Evolutionary conservation across 2,329 filamentous ascomycete species (phyloP), one percentile per base, ranked within the genome.

Genomic region (Scleromitrula shiraiana): DNA sequence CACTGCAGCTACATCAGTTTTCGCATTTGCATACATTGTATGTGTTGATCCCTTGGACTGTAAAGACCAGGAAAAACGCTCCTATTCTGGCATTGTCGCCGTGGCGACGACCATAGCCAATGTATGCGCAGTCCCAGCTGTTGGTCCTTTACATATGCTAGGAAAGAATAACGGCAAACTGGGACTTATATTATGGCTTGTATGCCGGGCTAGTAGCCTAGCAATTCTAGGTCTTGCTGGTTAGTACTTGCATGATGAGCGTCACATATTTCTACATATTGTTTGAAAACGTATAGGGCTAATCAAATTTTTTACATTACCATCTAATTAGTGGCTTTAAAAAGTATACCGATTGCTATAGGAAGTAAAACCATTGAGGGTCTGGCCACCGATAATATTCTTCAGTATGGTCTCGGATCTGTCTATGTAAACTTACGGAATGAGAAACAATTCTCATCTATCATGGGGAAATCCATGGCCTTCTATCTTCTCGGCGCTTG

Each of bases 401-500:
- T 48, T 5, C 45, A 48, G 19, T 48, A 26, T 22, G 42, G 29
- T 22, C 22, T 48, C 10, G 42, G 42, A 19, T 17, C 45, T 8
- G 24, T 48, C n/a, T 48, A 48, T 17, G 38, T 42, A 19, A 17
- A 19, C 19, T n/a, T 22, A 2, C 6, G 37, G 12, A 20, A 35
- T 26, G 10, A 41, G 27, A 7, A 5, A 4, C 15, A 41, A 14
- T 17, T 36, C 17, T 26, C 19, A 6, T 38, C 20, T 10, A 19
- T 48, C 20, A 48, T 48, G 15, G 45, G 45, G 7, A n/a, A 37
- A 3, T 48, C 45, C 4, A 17, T 48, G 5, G 45, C 45, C 9
- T 36, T 48, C 7, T 48, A 22, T 24, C 41, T 48, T 37, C 20
- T 48, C 19, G 45, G 45, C 19, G 42, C 42, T 17, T 41, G 37